Evolutionary conservation across 768 basidiomycete species (phyloP), one percentile per base, ranked within the genome.

Genomic region (Pulveroboletus sp.): DNA sequence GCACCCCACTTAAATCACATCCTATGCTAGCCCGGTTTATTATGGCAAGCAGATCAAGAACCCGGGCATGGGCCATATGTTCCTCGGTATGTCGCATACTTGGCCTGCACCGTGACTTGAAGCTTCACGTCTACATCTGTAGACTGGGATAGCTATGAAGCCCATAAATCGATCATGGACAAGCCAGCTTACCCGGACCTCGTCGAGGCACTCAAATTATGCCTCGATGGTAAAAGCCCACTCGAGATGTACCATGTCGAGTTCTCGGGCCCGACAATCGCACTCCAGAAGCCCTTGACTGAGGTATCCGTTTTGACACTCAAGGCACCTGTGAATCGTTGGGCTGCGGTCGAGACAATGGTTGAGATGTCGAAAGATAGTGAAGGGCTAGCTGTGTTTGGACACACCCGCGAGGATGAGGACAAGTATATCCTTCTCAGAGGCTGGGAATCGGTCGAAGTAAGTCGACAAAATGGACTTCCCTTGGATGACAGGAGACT

Each of bases 81-180:
- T 46, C 13, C 29, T 36, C 16, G n/a, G 45, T 44, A 11, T 12
- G 43, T 43, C 33, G 14, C 41, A 25, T 6, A 7, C 6, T 29
- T 9, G 29, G 4, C 24, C n/a, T 16, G 7, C 33, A n/a, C n/a
- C n/a, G n/a, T n/a, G n/a, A n/a, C 8, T 20, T n/a, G 34, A 23
- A 13, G 38, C 17, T 14, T 45, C 5, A 40, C 14, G 27, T 29
- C 25, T 17, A 40, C 19, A 10, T 38, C 19, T 14, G 11, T 21
- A 67, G 65, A 67, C 42, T 65, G 63, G 63, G 65, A 62, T 13
- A 60, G 12, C 32, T 48, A 42, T 6, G 58, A 65, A 11, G 36
- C 52, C 16, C 65, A 65, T 47, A 29, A 50, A 24, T 45, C 50
- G 0, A 1, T 62, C 25, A 52, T 57, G 3, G 19, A 52, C 3